Percentiles rank a stretch among this genome's conserved stretches.
phyloP scores from a whole-genome alignment of 805 yeast species.

The Wickerhamiella domercqiae region DNA sequence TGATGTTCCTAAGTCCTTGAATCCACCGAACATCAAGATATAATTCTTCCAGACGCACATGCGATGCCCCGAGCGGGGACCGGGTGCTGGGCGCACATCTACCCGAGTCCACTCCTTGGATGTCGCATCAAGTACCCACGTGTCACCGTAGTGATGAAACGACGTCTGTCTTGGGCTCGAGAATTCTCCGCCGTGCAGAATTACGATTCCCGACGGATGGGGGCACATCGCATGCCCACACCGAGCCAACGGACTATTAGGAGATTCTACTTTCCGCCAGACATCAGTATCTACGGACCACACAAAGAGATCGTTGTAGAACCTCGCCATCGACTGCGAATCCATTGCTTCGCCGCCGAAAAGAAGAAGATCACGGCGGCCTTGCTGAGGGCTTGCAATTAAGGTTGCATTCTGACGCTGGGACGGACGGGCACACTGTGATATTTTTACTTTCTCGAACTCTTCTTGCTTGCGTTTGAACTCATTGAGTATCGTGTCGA shows the following conservation, averaged over 20 bases:
- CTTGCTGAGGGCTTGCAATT: constrained; percentile 57
- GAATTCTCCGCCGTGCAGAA: constrained; percentile 93
- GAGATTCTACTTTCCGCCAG: constrained; percentile 69
- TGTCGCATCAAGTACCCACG: constrained; percentile 80
- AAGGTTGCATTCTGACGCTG: constrained; percentile 60
- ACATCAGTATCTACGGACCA: constrained; percentile 61
- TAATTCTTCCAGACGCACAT: constrained; percentile 85
- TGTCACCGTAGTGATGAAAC: constrained; percentile 90
- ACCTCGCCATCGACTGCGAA: constrained; percentile 33
- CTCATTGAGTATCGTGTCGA: constrained; percentile 67
- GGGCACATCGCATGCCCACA: constrained; percentile 88
- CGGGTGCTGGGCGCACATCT: constrained; percentile 50
- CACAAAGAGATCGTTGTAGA: constrained; percentile 66
- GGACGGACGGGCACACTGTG: constrained; percentile 42
- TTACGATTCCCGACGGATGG: constrained; percentile 75
- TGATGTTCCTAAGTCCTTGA: constrained; percentile 71
- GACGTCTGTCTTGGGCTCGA: constrained; percentile 92
- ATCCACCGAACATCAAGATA: constrained; percentile 78
- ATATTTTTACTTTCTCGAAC: constrained; percentile 55
- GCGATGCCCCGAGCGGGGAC: constrained; percentile 85
- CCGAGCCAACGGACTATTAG: constrained; percentile 81
- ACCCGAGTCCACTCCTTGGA: constrained; percentile 83
- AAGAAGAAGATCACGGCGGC: constrained; percentile 59
- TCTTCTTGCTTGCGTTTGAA: constrained; percentile 67
- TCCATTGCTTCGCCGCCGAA: constrained; percentile 79